phyloP scores from a whole-genome alignment of 2,329 filamentous ascomycete genomes.

The Colletotrichum karsti region DNA sequence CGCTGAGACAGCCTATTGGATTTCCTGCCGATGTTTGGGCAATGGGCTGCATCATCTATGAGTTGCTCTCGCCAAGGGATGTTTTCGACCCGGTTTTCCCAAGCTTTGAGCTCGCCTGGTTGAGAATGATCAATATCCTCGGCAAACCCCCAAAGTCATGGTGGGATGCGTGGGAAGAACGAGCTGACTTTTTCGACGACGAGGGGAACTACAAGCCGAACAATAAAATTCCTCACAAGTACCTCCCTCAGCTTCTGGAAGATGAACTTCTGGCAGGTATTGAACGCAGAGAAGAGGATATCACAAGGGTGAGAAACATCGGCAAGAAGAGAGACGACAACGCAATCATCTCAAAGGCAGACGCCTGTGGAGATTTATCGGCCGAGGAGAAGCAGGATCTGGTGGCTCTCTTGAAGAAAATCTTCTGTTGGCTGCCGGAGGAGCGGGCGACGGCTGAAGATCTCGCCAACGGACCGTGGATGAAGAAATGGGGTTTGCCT shows the following conservation, averaged over 20 bases:
- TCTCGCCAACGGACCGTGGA: neutral
- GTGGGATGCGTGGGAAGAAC: neutral
- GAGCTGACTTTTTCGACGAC: neutral
- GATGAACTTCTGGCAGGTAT: neutral
- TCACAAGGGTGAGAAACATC: neutral
- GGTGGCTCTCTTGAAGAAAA: fast-evolving
- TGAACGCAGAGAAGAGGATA: neutral
- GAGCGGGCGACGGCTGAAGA: neutral
- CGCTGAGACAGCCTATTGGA: fast-evolving
- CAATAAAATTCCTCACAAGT: neutral
- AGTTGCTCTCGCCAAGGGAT: fast-evolving
- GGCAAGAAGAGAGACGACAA: neutral
- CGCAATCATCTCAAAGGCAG: no score
- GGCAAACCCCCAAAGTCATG: neutral
- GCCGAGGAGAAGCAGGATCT: neutral
- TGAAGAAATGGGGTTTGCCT: neutral
- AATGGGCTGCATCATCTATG: neutral
- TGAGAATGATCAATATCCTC: neutral
- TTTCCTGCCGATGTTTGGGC: neutral
- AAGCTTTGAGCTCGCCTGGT: neutral
- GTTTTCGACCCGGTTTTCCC: neutral
- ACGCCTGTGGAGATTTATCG: no score
- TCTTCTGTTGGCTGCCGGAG: neutral
- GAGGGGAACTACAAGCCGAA: neutral
- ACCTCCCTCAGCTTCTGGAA: neutral